Evolutionary conservation across 2,329 filamentous ascomycete species (phyloP).

Genomic region (Coniochaeta hoffmannii): DNA sequence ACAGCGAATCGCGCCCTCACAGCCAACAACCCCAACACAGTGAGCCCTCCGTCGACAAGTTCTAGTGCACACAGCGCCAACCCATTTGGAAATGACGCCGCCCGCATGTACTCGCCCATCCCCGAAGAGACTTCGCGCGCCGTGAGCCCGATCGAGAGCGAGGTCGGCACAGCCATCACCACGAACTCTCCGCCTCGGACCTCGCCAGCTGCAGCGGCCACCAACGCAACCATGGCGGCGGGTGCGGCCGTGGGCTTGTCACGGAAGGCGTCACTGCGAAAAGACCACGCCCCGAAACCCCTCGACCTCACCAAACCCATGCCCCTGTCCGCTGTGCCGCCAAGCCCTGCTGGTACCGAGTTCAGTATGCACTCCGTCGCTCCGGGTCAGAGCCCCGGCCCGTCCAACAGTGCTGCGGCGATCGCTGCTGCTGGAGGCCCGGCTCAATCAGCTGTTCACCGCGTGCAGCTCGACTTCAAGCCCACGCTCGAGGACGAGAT

Average conservation of each 20-base stretch:
- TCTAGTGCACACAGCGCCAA: constrained; percentile 51
- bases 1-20: constrained; percentile 13
- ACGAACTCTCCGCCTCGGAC: constrained; percentile 19
- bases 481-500: constrained; percentile 91
- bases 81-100: constrained; percentile 61
- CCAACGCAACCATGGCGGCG: constrained; percentile 16
- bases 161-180: constrained; percentile 30
- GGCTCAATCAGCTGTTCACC: constrained; percentile 63
- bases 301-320: constrained; percentile 46
- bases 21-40: constrained; percentile 17
- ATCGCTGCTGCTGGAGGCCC: constrained; percentile 58
- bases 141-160: constrained; percentile 25
- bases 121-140: constrained; percentile 24
- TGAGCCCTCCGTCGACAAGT: constrained; percentile 36
- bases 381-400: constrained; percentile 34
- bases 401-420: constrained; percentile 46
- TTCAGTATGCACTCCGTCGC: constrained; percentile 50
- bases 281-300: constrained; percentile 36
- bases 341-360: constrained; percentile 57
- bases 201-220: constrained; percentile 12
- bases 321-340: constrained; percentile 30
- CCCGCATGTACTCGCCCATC: constrained; percentile 37
- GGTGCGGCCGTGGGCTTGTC: constrained; percentile 25
- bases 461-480: constrained; percentile 89
- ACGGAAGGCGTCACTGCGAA: constrained; percentile 51